Evolutionary conservation across 495 filamentous ascomycete species (phyloP).

Genomic region (Podospora australis): DNA sequence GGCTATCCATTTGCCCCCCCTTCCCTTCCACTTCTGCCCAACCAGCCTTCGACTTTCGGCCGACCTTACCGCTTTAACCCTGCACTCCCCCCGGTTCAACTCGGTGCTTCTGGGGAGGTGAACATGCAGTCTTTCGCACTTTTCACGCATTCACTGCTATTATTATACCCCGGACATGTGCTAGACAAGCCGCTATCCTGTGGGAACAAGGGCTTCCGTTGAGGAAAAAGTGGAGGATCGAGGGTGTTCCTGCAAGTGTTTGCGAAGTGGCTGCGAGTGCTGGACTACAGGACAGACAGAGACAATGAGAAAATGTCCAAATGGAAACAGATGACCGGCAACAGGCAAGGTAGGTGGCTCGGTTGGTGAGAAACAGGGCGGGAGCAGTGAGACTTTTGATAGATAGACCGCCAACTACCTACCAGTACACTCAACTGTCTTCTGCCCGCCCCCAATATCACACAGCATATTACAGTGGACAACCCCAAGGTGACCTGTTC

Average conservation of each 20-base stretch:
- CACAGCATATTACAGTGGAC: background rate
- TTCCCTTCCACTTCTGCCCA: slow-evolving; percentile 25
- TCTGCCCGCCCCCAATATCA: background rate
- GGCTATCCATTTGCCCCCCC: slow-evolving; percentile 9
- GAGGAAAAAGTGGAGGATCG: background rate
- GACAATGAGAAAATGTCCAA: background rate
- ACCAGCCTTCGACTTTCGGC: slow-evolving; percentile 36
- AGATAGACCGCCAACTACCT: too few species aligned
- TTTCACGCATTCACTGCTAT: too few species aligned
- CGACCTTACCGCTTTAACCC: slow-evolving; percentile 31
- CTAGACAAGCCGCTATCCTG: slow-evolving; percentile 6
- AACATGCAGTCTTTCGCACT: too few species aligned
- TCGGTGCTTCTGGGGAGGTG: slow-evolving; percentile 17
- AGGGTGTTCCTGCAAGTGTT: background rate
- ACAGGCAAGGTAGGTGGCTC: too few species aligned
- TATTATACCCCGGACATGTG: slow-evolving; percentile 25
- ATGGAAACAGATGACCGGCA: background rate
- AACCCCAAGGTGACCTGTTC: background rate
- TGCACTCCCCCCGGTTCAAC: slow-evolving; percentile 7
- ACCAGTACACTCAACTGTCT: too few species aligned
- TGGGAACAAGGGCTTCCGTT: background rate
- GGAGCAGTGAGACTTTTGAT: too few species aligned
- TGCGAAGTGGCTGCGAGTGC: background rate
- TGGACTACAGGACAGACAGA: slow-evolving; percentile 1
- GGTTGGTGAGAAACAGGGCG: too few species aligned